Evolutionary conservation across 331 rosid genomes (phyloP).

Genomic region (Spiraea crenata): DNA sequence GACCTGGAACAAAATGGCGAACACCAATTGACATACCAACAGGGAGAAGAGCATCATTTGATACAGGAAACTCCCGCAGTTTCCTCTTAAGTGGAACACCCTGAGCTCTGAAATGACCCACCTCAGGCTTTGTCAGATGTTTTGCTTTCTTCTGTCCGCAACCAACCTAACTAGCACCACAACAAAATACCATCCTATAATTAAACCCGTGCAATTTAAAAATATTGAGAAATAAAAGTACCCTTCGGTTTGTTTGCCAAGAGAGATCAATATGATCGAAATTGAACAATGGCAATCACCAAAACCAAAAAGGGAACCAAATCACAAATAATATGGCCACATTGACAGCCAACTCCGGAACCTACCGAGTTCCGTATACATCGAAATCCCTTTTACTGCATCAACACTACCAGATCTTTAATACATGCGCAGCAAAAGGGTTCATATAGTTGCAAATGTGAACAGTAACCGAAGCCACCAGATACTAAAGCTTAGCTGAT

Average conservation of each 20-base stretch:
- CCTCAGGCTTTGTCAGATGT: conserved; percentile 88
- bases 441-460: background rate
- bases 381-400: background rate
- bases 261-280: background rate
- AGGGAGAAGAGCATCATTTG: conserved; percentile 95
- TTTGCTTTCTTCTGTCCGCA: conserved; percentile 96
- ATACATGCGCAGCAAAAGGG: background rate
- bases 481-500: background rate
- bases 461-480: background rate
- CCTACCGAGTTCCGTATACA: background rate
- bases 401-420: background rate
- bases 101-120: conserved; percentile 98
- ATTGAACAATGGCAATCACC: background rate
- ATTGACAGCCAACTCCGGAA: background rate
- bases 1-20: conserved; percentile 98
- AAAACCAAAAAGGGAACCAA: background rate
- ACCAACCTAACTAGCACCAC: conserved; percentile 90
- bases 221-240: background rate
- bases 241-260: background rate
- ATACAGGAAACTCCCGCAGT: conserved; percentile 80
- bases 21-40: conserved; percentile 74
- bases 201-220: conserved; percentile 23
- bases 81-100: conserved; percentile 93
- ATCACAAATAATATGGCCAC: background rate
- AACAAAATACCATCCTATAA: conserved; percentile 39